A percentile compares a stretch with the other conserved stretches of the same genome.
Conservation (phyloP, 73 alveolate genomes). For the Effrenium voratum region DNA sequence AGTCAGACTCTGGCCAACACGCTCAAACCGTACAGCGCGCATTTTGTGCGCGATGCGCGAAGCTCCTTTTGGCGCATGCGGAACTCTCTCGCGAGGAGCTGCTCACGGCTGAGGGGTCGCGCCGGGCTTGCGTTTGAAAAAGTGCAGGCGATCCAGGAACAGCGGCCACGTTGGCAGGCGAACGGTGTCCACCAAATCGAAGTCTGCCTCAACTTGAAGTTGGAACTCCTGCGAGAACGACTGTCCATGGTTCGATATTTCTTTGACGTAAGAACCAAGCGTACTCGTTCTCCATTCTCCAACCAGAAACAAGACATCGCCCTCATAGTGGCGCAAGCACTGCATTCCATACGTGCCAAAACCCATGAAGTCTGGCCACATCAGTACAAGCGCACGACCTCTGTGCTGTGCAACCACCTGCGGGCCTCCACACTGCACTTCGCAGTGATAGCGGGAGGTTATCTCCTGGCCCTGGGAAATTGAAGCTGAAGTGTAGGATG, state of each 20-base stretch:
- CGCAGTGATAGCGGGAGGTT: not conserved
- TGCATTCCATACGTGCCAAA: slow-evolving; percentile 67
- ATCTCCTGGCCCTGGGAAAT: slow-evolving; percentile 6
- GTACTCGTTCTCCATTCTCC: slow-evolving; percentile 80
- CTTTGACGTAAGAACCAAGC: slow-evolving; percentile 32
- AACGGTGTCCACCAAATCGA: not conserved
- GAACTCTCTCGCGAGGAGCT: no score
- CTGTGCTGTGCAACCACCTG: not conserved
- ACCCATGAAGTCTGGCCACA: slow-evolving; percentile 88
- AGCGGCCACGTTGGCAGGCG: slow-evolving; percentile 79
- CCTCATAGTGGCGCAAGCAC: slow-evolving; percentile 47
- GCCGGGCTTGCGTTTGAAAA: slow-evolving; percentile 2
- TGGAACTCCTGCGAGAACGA: slow-evolving; percentile 76
- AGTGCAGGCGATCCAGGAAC: slow-evolving; percentile 60
- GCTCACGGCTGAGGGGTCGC: no score
- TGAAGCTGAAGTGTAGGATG: not conserved
- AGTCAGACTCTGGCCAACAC: no score
- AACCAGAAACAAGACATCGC: slow-evolving; percentile 14
- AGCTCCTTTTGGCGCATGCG: no score
- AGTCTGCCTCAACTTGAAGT: slow-evolving; percentile 32
- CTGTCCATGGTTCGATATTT: slow-evolving; percentile 45
- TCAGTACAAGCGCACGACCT: slow-evolving; percentile 40
- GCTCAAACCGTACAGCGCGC: no score
- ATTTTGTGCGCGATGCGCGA: no score
- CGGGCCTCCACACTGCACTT: slow-evolving; percentile 16